A percentile compares a stretch with the other conserved stretches of the same genome.
These are phyloP conservation scores for Platanthera guangdongensis DNA, from an alignment of 106 monocot genomes.

Conservation along the genomic window DNA sequence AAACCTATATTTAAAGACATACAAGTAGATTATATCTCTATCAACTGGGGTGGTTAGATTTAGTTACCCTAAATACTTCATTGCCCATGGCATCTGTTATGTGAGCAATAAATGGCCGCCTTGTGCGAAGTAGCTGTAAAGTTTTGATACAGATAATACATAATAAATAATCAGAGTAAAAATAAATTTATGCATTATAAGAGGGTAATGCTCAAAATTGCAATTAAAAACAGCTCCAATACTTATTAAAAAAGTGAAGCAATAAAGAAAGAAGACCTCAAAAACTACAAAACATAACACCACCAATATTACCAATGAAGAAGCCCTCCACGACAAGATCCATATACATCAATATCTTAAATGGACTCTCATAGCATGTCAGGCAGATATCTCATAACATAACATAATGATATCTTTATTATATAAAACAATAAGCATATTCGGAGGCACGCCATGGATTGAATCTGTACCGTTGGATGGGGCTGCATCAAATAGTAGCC, in stretches of 20 bases:
- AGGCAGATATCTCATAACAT: neutral
- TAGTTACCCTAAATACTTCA: slow-evolving; percentile 85
- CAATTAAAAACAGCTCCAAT: neutral
- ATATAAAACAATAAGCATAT: no score
- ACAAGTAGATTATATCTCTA: neutral
- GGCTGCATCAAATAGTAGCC: no score
- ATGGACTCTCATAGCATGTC: neutral
- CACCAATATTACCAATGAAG: neutral
- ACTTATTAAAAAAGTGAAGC: neutral
- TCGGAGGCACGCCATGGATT: no score
- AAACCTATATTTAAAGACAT: neutral
- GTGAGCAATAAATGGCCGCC: slow-evolving; percentile 83
- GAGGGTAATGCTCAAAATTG: neutral
- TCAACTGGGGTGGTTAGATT: neutral
- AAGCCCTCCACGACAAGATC: neutral
- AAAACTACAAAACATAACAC: neutral
- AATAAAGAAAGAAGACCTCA: neutral
- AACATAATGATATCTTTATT: no score
- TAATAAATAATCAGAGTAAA: slow-evolving; percentile 7
- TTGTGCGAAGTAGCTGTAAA: slow-evolving; percentile 78
- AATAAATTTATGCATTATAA: neutral
- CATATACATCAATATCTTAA: neutral
- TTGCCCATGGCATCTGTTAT: slow-evolving; percentile 79
- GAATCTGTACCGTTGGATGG: no score
- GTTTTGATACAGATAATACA: slow-evolving; percentile 8